These are phyloP conservation scores for Gaertneriomyces semiglobifer DNA, from an alignment of 192 early-diverging fungal genomes.

Conservation along the genomic window DNA sequence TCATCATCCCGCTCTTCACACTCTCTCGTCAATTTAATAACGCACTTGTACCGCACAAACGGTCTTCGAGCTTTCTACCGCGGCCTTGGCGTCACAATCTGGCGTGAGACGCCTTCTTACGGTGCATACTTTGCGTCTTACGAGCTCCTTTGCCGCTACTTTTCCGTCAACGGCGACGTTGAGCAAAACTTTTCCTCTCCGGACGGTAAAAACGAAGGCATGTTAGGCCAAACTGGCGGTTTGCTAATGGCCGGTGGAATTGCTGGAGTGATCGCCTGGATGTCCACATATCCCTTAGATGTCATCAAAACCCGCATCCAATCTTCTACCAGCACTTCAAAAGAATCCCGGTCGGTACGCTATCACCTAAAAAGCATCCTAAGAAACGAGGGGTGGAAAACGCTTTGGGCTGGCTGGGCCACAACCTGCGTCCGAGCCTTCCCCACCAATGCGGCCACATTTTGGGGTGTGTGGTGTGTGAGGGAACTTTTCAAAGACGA, in stretches of 20 bases:
- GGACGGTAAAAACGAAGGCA: no score
- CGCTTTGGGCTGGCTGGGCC: conserved; percentile 41
- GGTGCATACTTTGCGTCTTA: conserved; percentile 55
- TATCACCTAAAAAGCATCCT: conserved; percentile 16
- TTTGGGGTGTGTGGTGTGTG: conserved; percentile 37
- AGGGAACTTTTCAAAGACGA: conserved; percentile 4
- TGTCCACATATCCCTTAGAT: conserved; percentile 49
- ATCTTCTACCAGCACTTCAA: conserved; percentile 11
- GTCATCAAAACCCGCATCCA: conserved; percentile 53
- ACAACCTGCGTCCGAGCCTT: conserved; percentile 49
- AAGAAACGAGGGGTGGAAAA: conserved; percentile 36
- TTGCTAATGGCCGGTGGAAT: conserved; percentile 47
- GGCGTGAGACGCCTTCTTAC: conserved; percentile 47
- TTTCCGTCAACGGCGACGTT: conserved; percentile 28
- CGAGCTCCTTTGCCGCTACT: conserved; percentile 36
- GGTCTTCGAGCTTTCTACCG: conserved; percentile 39
- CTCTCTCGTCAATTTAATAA: conserved; percentile 28
- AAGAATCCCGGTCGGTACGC: neutral
- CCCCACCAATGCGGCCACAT: conserved; percentile 54
- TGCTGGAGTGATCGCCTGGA: conserved; percentile 39
- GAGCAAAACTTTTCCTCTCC: conserved; percentile 26
- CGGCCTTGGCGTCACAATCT: conserved; percentile 37
- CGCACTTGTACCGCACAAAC: conserved; percentile 28
- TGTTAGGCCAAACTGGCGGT: neutral
- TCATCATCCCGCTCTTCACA: conserved; percentile 51